phyloP scores from a whole-genome alignment of 208 protist species.

The Leishmania turanica region DNA sequence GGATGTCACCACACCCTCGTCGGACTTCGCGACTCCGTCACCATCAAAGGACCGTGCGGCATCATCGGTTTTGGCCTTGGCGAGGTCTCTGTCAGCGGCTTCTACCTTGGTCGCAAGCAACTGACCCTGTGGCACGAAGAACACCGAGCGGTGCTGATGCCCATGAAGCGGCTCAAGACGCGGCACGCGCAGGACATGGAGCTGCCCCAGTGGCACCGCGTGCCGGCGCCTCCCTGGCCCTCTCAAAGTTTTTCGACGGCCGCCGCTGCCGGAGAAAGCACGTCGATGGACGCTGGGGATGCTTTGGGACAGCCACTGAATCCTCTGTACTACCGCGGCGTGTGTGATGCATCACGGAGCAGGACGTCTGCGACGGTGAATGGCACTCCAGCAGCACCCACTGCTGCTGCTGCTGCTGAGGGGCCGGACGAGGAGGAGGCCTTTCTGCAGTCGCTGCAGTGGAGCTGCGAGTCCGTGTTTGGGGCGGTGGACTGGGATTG shows the following conservation, averaged over 20 bases:
- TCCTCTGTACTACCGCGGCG: slow-evolving; percentile 2
- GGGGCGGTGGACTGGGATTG: slow-evolving; percentile 84
- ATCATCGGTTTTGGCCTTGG: slow-evolving; percentile 71
- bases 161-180: slow-evolving; percentile 50
- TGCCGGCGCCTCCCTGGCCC: slow-evolving; percentile 27
- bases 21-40: slow-evolving; percentile 50
- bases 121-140: slow-evolving; percentile 48
- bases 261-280: not conserved
- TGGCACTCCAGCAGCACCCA: not conserved
- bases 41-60: slow-evolving; percentile 78
- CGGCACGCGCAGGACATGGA: slow-evolving; percentile 33
- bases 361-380: not conserved
- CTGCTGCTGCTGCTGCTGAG: not conserved
- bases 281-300: not conserved
- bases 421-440: slow-evolving; percentile 27
- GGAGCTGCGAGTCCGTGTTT: slow-evolving; percentile 62
- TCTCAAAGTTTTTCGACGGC: slow-evolving; percentile 1
- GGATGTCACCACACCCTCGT: slow-evolving; percentile 77
- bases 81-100: slow-evolving; percentile 69
- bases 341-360: not conserved
- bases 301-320: slow-evolving; percentile 16
- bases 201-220: slow-evolving; percentile 29
- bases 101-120: slow-evolving; percentile 72
- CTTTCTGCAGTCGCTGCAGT: slow-evolving; percentile 40
- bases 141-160: slow-evolving; percentile 60